Base-by-base conservation (phyloP, 257 asterid species). In the Fraxinus cuspidata region DNA sequence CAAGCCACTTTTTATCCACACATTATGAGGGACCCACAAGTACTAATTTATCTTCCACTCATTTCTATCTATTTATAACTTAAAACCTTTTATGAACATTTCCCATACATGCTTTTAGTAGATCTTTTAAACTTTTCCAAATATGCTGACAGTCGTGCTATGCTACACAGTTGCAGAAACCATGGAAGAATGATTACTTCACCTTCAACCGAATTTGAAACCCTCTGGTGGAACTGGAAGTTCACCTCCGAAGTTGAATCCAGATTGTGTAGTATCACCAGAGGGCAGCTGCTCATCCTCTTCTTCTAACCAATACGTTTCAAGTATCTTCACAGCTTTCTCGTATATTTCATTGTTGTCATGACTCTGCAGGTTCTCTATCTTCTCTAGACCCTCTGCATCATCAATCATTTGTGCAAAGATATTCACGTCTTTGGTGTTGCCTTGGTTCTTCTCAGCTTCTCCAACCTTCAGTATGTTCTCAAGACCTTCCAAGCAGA, bases 381-480 rank as follows among this genome's bases (percentile, higher is more conserved):
- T 91, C 84, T 90, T 93, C 81, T 91, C 97, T 32, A 90, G 76
- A 70, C 98, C 98, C 72, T 91, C 97, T 6, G 92, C 92, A 13
- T 91, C 98, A 65, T 91, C 96, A 44, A 93, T 86, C 91, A 93
- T 79, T 85, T 91, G 97, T 13, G 97, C 98, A 87, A 81, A 93
- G 34, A 80, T 74, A 81, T 91, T 91, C 69, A 90, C 87, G 1
- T 89, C 94, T 32, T 95, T 94, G 0, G 91, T 74, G 83, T 83
- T 86, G 8, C 94, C 97, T 72, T 78, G 90, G 71, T 73, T 89
- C 87, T 90, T 92, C 81, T 94, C 98, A 28, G 89, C 89, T 85
- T 92, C 98, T 64, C 98, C 98, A 53, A 90, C 88, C 94, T 92
- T 90, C 75, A 94, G 79, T 74, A 94, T 94, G 86, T 94, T 89